Conservation (phyloP, 2,329 filamentous ascomycete genomes). For the Hymenoscyphus fraxineus region DNA sequence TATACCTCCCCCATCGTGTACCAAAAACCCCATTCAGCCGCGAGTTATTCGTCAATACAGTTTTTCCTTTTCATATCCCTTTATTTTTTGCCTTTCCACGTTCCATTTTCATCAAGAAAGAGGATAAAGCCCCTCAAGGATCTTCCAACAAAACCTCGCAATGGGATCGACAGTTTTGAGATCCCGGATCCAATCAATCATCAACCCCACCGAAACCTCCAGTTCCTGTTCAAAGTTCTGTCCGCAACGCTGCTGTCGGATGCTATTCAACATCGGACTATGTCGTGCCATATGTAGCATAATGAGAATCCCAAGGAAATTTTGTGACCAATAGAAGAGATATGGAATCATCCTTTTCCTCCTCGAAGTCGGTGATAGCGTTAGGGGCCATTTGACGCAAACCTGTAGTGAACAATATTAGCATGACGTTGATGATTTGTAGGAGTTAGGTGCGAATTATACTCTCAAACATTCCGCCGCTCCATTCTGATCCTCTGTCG, state of each 20-base stretch:
- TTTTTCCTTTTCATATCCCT: not conserved
- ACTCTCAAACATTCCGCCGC: conserved; percentile 51
- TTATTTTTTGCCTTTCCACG: not conserved
- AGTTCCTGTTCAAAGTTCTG: conserved; percentile 48
- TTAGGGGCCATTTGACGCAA: conserved; percentile 57
- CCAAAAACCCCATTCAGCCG: too few species aligned
- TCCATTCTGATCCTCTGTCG: conserved; percentile 49
- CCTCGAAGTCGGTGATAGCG: conserved; percentile 52
- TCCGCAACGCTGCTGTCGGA: conserved; percentile 47
- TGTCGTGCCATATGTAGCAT: conserved; percentile 52
- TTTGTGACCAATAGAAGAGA: conserved; percentile 60
- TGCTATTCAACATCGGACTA: conserved; percentile 46
- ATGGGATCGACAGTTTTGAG: conserved; percentile 51
- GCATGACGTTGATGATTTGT: not conserved
- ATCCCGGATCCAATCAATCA: conserved; percentile 58
- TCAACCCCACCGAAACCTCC: conserved; percentile 47
- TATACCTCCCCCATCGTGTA: too few species aligned
- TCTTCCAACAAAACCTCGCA: conserved; percentile 45
- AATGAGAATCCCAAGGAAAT: conserved; percentile 55
- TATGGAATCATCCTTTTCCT: conserved; percentile 57
- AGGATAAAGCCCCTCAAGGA: conserved; percentile 30
- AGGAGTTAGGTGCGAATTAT: conserved; percentile 11
- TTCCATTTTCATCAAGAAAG: conserved; percentile 11
- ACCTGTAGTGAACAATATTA: conserved; percentile 34
- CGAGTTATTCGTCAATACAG: not conserved